Evolutionary conservation across 2,329 filamentous ascomycete genomes (phyloP), one percentile per base, ranked within the genome.

Genomic region (Penicillium sp.): DNA sequence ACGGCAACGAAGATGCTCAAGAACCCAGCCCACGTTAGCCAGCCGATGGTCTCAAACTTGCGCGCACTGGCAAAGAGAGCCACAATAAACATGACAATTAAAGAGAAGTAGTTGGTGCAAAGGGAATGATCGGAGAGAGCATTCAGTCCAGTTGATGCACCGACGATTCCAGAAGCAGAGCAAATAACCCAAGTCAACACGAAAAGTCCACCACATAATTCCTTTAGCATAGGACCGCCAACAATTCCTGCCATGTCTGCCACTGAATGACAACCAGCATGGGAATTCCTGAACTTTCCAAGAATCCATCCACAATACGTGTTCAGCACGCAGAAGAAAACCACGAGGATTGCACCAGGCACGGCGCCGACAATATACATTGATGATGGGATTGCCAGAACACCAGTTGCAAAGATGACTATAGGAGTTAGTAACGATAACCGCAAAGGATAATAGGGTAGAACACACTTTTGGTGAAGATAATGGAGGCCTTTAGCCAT

Each of bases 11-110:
- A 82, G 39, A 83, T 75, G 8, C 74, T 78, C 6, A 73, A 47
- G 54, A 82, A 81, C 2, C 80, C 80, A 9, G 70, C 73, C 74
- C 77, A 83, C 0, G 79, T 80, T 39, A 82, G 65, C 76, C 77
- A 81, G 2, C 74, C 77, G 48, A 83, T 75, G 56, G 80, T 75
- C 44, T 78, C 71, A 51, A 81, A 76, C 44, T 78, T 82, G 45
- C 78, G 73, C 2, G 79, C 39, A 6, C 50, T 52, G n/a, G 50
- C 50, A 3, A 42, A 44, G 9, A 42, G 47, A 8, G 73, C 71
- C 2, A 79, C 71, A 6, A 74, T 65, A 4, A 74, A 57, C 0
- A 76, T 74, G 0, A 77, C 75, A 7, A 82, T 59, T 18, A 80
- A 69, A 16, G 72, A 71, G 64, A 73, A 82, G 66, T 70, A 78